These are phyloP conservation scores for Myxozyma vanderwaltii DNA, from an alignment of 805 yeast species.

Conservation along the genomic window DNA sequence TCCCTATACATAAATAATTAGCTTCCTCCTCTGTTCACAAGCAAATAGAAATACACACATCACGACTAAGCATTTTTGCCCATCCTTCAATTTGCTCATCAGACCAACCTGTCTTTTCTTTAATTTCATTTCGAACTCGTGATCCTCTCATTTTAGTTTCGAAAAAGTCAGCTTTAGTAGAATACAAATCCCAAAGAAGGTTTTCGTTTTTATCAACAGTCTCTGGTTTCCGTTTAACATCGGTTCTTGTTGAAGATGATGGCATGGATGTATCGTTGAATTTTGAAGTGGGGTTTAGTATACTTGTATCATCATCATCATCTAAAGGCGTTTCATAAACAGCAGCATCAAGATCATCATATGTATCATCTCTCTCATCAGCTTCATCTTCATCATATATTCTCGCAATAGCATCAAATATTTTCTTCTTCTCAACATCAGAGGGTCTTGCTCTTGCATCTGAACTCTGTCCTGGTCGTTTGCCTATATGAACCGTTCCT, in stretches of 20 bases:
- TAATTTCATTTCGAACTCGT: conserved; percentile 36
- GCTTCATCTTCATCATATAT: conserved; percentile 35
- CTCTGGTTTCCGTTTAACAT: conserved; percentile 13
- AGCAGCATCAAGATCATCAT: conserved; percentile 43
- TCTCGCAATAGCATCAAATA: conserved; percentile 21
- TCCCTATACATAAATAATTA: conserved; percentile 2
- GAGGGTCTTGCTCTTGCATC: conserved; percentile 13
- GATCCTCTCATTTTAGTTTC: conserved; percentile 55
- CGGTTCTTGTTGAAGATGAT: too few relatives aligned
- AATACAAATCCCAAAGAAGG: conserved; percentile 58
- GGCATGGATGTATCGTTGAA: too few relatives aligned
- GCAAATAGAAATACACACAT: conserved; percentile 48
- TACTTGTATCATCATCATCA: conserved; percentile 3
- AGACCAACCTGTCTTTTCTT: conserved; percentile 56
- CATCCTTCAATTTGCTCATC: conserved; percentile 95
- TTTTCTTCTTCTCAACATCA: conserved; percentile 24
- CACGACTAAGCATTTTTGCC: conserved; percentile 72
- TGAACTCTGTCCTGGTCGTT: conserved; percentile 10
- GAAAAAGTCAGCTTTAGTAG: conserved; percentile 54
- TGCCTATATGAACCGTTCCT: conserved; percentile 24
- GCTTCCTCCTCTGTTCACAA: too few relatives aligned
- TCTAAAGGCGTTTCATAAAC: conserved; percentile 19
- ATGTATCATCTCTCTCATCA: conserved; percentile 37
- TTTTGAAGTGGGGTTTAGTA: neutral
- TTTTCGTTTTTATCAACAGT: conserved; percentile 49